A percentile compares a stretch with the other conserved stretches of the same genome.
Evolutionary conservation across 2,329 filamentous ascomycete species (phyloP).

Genomic region (Uncinocarpus reesii): DNA sequence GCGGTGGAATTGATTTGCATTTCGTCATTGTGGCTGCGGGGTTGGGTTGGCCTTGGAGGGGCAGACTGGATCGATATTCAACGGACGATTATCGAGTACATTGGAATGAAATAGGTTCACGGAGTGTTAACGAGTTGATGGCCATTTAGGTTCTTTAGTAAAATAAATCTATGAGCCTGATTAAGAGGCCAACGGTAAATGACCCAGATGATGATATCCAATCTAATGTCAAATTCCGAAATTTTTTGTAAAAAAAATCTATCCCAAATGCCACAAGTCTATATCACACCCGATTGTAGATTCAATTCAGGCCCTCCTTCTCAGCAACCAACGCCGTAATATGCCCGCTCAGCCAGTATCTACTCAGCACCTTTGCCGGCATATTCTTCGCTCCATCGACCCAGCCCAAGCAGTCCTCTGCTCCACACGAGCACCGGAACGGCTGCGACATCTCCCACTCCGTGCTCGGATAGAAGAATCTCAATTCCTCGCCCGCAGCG

Average conservation of each 20-base stretch:
- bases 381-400: slow-evolving; percentile 57
- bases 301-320: slow-evolving; percentile 11
- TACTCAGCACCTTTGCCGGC: slow-evolving; percentile 42
- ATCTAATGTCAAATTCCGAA: no score
- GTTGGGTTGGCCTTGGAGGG: no score
- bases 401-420: slow-evolving; percentile 46
- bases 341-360: slow-evolving; percentile 53
- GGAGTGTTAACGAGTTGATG: no score
- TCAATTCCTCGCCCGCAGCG: slow-evolving; percentile 31
- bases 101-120: no score
- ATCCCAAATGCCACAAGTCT: background rate
- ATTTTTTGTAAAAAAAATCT: no score
- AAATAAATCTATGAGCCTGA: no score
- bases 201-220: no score
- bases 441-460: slow-evolving; percentile 66
- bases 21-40: slow-evolving; percentile 1
- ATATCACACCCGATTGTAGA: background rate
- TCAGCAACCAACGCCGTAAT: slow-evolving; percentile 30
- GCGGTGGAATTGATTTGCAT: background rate
- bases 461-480: slow-evolving; percentile 65
- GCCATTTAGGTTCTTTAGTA: no score
- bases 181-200: no score
- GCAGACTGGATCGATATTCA: no score
- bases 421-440: slow-evolving; percentile 56
- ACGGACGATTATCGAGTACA: no score